phyloP scores from a whole-genome alignment of 495 filamentous ascomycete genomes.

The Neurospora sp. region DNA sequence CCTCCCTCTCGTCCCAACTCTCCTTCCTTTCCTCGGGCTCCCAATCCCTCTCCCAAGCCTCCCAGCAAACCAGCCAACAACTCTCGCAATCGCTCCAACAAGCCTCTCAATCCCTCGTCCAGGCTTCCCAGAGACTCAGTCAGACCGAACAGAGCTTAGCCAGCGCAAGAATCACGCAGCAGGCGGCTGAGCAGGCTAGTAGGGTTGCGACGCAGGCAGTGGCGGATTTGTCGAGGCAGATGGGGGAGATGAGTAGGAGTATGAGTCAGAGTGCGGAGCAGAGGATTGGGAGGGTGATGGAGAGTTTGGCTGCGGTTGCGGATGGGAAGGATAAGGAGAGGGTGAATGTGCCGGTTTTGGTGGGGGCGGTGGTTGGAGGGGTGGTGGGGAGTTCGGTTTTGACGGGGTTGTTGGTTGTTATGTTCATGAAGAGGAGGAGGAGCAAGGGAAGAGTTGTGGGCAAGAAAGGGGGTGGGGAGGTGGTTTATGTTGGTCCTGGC shows the following conservation, averaged over 20 bases:
- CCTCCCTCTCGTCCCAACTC: slow-evolving; percentile 29
- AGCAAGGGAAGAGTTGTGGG: not conserved
- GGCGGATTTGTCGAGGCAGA: not conserved
- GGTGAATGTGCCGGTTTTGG: not conserved
- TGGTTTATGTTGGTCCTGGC: not conserved
- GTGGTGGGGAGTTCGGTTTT: not conserved
- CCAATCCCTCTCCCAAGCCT: slow-evolving; percentile 25
- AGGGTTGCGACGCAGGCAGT: slow-evolving; percentile 9
- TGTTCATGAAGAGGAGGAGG: not conserved
- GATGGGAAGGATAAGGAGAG: not conserved
- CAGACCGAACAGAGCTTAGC: slow-evolving; percentile 17
- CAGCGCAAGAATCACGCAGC: slow-evolving; percentile 5
- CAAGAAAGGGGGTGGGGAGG: not conserved
- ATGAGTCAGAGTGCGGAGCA: not conserved
- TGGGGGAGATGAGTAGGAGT: not conserved
- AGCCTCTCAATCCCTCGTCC: slow-evolving; percentile 22
- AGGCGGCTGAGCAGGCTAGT: slow-evolving; percentile 10
- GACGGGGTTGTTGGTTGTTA: not conserved
- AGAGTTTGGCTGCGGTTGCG: not conserved
- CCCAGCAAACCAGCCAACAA: slow-evolving; percentile 30
- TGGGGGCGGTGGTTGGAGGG: not conserved
- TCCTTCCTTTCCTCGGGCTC: slow-evolving; percentile 17
- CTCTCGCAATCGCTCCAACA: slow-evolving; percentile 29
- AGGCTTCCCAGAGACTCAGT: slow-evolving; percentile 14
- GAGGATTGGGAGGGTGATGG: not conserved